A percentile compares a stretch with the other conserved stretches of the same genome.
Conservation (phyloP, 2,329 filamentous ascomycete species). For the Lasiodiplodia gonubiensis region DNA sequence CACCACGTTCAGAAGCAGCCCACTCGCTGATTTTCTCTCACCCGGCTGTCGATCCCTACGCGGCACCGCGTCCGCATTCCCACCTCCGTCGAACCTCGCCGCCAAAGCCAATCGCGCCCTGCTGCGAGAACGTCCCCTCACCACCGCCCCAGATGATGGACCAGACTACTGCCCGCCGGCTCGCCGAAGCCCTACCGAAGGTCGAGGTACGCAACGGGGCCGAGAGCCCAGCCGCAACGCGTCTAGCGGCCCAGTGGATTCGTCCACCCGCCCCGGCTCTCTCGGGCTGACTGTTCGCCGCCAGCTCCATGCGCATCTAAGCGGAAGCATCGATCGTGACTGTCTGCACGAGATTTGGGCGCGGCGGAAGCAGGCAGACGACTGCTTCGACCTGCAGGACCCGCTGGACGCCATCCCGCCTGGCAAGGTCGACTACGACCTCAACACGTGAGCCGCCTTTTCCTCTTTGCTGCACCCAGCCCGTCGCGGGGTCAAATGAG, state of each 20-base stretch:
- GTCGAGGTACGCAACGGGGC: constrained; percentile 44
- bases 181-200: constrained; percentile 49
- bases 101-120: constrained; percentile 6
- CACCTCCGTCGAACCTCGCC: constrained; percentile 10
- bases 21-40: constrained; percentile 20
- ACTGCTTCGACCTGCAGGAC: constrained; percentile 65
- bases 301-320: constrained; percentile 81
- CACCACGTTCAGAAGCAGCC: constrained; percentile 19
- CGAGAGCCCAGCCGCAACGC: constrained; percentile 31
- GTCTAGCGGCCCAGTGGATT: constrained; percentile 16
- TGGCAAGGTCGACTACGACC: constrained; percentile 73
- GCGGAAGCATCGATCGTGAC: constrained; percentile 74
- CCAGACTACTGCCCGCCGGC: constrained; percentile 33
- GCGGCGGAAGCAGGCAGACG: constrained; percentile 58
- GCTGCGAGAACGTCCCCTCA: neutral
- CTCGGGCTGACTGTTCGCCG: constrained; percentile 34
- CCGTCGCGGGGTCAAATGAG: constrained; percentile 5
- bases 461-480: neutral
- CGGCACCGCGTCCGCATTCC: constrained; percentile 15
- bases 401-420: constrained; percentile 71
- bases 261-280: constrained; percentile 32
- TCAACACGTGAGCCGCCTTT: constrained; percentile 63
- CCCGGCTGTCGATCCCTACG: constrained; percentile 17
- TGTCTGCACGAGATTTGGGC: constrained; percentile 78
- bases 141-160: neutral